Evolutionary conservation across 768 basidiomycete genomes (phyloP), one percentile per base, ranked within the genome.

Genomic region (Boletus subparvulus): DNA sequence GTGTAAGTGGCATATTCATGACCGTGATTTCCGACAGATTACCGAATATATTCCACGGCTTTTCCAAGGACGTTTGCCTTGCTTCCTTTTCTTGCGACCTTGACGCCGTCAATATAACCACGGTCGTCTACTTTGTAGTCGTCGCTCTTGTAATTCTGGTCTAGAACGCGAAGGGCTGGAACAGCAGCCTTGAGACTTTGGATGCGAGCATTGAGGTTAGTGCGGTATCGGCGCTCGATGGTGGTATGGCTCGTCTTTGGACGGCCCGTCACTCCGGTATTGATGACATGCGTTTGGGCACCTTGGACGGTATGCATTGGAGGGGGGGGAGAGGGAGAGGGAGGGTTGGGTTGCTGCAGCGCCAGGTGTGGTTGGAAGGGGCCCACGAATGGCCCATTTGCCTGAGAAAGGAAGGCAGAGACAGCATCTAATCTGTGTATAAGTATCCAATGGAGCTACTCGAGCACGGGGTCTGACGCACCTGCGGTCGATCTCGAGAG

Each of bases 21-120:
- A 17, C 36, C 39, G n/a, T 24, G 43, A 46, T 48, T 37, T 24
- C 32, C 3, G 39, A 26, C 19, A 10, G 66, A 77, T 58, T 56
- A 87, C 80, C 77, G 74, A 59, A 95, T 95, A 68, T 95, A 95
- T 70, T 95, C 93, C 11, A 90, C 89, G 0, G 92, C 92, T 60
- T 94, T 95, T 36, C 88, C 91, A 11, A 95, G 80, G 6, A 95
- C 90, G 55, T 91, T 92, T 3, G 92, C 92, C 67, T 95, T 95
- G 73, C 87, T 90, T 70, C 90, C 90, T 73, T 94, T 95, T 56
- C 92, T 80, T 9, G 93, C 93, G 11, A 93, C 88, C 69, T 89
- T 90, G 67, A 95, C 90, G n/a, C 93, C 93, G 64, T 95, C 93
- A 3, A 94, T 87, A 61, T 87, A 93, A 4, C 93, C 93, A 4